phyloP scores from a whole-genome alignment of 495 filamentous ascomycete species.

The Apiosordaria backusii region DNA sequence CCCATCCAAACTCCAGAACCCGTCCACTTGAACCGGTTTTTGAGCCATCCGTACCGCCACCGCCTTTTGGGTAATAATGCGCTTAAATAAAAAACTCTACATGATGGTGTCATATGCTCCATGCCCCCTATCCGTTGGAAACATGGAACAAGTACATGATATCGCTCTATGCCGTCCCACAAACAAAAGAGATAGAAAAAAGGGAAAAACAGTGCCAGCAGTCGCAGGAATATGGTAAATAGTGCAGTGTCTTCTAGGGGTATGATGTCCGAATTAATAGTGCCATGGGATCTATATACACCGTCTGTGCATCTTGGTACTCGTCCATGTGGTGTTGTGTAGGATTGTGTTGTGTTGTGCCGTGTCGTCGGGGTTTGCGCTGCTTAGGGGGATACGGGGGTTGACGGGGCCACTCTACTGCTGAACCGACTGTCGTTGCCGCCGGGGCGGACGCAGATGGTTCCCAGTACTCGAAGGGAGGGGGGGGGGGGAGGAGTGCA shows the following conservation, averaged over 20 bases:
- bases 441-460: constrained; percentile 16
- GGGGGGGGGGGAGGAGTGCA: constrained; percentile 11
- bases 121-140: constrained; percentile 1
- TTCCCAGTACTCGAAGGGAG: constrained; percentile 7
- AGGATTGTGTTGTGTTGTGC: constrained; percentile 26
- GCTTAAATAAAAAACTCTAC: constrained; percentile 1
- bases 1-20: constrained; percentile 21
- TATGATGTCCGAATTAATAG: constrained; percentile 26
- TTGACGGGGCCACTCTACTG: constrained; percentile 17
- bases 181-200: constrained; percentile 6
- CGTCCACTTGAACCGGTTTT: constrained; percentile 25
- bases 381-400: constrained; percentile 22
- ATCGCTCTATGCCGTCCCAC: not conserved
- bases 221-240: constrained; percentile 17
- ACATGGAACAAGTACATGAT: constrained; percentile 1
- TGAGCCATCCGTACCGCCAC: constrained; percentile 13
- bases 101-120: constrained; percentile 2
- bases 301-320: constrained; percentile 30
- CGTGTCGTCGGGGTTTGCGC: constrained; percentile 24
- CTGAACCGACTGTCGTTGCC: constrained; percentile 15
- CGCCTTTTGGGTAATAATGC: constrained; percentile 11
- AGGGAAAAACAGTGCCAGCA: constrained; percentile 10
- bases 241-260: constrained; percentile 30
- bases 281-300: constrained; percentile 33
- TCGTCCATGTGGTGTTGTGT: constrained; percentile 5